Evolutionary conservation across 1,139 yeast genomes (phyloP).

Genomic region (Wickerhamiella infanticola): DNA sequence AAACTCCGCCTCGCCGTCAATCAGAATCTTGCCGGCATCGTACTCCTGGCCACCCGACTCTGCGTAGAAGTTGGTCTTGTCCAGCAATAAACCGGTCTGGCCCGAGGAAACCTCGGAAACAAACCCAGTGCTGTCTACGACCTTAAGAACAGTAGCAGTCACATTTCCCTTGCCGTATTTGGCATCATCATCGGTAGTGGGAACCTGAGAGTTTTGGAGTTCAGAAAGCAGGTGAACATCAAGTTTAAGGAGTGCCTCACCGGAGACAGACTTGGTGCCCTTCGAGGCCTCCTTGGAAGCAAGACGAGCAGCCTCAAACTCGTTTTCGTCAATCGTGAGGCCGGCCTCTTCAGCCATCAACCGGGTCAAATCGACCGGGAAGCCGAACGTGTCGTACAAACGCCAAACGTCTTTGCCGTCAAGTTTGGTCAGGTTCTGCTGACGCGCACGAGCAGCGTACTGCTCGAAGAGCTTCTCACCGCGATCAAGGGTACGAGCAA

Average conservation of each 20-base stretch:
- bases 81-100: slow-evolving; percentile 67
- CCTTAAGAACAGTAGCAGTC: slow-evolving; percentile 38
- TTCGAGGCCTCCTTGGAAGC: slow-evolving; percentile 91
- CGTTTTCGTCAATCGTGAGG: slow-evolving; percentile 79
- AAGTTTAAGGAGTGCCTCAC: slow-evolving; percentile 47
- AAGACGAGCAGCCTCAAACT: slow-evolving; percentile 75
- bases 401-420: slow-evolving; percentile 97
- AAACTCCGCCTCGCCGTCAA: slow-evolving; percentile 79
- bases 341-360: slow-evolving; percentile 98
- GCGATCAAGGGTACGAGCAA: slow-evolving; percentile 88
- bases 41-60: slow-evolving; percentile 99
- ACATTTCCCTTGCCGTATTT: slow-evolving; percentile 33
- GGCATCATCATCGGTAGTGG: slow-evolving; percentile 67
- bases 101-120: slow-evolving; percentile 28
- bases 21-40: slow-evolving; percentile 84
- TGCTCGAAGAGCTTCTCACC: slow-evolving; percentile 95
- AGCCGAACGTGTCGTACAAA: slow-evolving; percentile 96
- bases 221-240: slow-evolving; percentile 77
- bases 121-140: slow-evolving; percentile 55
- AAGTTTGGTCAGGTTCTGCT: slow-evolving; percentile 57
- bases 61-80: slow-evolving; percentile 89
- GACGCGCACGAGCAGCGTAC: slow-evolving; percentile 71
- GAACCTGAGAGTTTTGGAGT: slow-evolving; percentile 34
- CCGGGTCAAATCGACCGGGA: slow-evolving; percentile 95
- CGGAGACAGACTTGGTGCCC: slow-evolving; percentile 55